Evolutionary conservation across 495 filamentous ascomycete genomes (phyloP).

Genomic region (Sabuloglossum arenarium): DNA sequence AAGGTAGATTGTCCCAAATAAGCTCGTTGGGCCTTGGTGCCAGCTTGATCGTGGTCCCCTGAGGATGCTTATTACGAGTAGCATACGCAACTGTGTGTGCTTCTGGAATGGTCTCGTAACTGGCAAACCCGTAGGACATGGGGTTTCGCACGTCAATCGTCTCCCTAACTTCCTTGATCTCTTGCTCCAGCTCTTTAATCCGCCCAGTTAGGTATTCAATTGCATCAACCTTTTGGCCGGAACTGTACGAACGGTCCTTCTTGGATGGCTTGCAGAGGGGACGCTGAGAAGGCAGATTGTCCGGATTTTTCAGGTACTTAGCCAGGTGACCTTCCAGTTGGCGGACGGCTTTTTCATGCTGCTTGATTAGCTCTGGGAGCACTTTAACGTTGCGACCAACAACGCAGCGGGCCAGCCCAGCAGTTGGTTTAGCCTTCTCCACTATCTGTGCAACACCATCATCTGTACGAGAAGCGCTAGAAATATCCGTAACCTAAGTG

Average conservation of each 20-base stretch:
- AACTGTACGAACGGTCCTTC: conserved; percentile 40
- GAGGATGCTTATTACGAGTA: conserved; percentile 55
- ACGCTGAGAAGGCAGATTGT: conserved; percentile 55
- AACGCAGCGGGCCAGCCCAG: conserved; percentile 53
- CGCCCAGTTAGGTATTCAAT: conserved; percentile 83
- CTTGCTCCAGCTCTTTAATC: conserved; percentile 59
- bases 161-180: conserved; percentile 64
- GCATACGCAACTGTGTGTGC: conserved; percentile 77
- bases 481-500: conserved; percentile 61
- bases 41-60: conserved; percentile 55
- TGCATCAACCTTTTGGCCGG: conserved; percentile 59
- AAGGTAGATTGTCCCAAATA: conserved; percentile 83
- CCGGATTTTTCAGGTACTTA: conserved; percentile 74
- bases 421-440: conserved; percentile 51
- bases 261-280: conserved; percentile 63
- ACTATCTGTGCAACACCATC: conserved; percentile 70
- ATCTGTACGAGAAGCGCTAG: conserved; percentile 47
- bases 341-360: conserved; percentile 64
- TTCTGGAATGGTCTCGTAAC: conserved; percentile 68
- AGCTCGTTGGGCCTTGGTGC: conserved; percentile 80
- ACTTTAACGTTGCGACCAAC: conserved; percentile 85
- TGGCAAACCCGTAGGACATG: conserved; percentile 85
- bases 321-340: conserved; percentile 65
- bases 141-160: conserved; percentile 70
- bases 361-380: conserved; percentile 60